These are phyloP conservation scores for Leptographium lundbergii DNA, from an alignment of 2,329 filamentous ascomycete species.

Conservation along the genomic window DNA sequence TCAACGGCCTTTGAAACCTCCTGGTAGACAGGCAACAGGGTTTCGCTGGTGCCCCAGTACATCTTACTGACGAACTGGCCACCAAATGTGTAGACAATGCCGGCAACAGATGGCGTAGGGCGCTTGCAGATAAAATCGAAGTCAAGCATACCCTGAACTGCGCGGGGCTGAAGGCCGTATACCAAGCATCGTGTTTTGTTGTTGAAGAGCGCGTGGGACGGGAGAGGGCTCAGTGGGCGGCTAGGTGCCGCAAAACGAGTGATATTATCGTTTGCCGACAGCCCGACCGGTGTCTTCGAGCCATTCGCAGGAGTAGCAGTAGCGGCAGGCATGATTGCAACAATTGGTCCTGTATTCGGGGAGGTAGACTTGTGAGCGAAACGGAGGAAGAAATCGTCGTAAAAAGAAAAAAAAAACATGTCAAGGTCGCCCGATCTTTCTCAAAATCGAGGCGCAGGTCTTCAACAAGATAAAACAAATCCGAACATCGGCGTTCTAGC, in stretches of 20 bases:
- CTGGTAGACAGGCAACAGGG: constrained; percentile 96
- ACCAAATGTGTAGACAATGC: constrained; percentile 99
- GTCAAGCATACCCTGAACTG: constrained; percentile 88
- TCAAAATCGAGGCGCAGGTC: not conserved
- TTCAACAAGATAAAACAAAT: not conserved
- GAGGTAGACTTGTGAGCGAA: constrained; percentile 3
- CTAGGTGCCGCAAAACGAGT: constrained; percentile 88
- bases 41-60: constrained; percentile 99
- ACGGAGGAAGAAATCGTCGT: not conserved
- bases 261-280: constrained; percentile 96
- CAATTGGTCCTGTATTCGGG: not conserved
- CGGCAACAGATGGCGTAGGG: constrained; percentile 86
- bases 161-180: constrained; percentile 95
- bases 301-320: constrained; percentile 36
- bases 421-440: not conserved
- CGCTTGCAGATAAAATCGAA: constrained; percentile 99
- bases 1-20: constrained; percentile 79
- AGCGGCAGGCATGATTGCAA: constrained; percentile 38
- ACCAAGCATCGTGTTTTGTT: constrained; percentile 99
- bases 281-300: constrained; percentile 30
- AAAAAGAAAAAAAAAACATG: not conserved
- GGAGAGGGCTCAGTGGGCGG: constrained; percentile 78
- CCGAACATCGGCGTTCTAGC: not conserved
- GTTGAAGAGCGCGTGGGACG: constrained; percentile 89
- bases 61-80: constrained; percentile 99